Evolutionary conservation across 306 rosid genomes (phyloP).

Genomic region (Benincasa hispida): DNA sequence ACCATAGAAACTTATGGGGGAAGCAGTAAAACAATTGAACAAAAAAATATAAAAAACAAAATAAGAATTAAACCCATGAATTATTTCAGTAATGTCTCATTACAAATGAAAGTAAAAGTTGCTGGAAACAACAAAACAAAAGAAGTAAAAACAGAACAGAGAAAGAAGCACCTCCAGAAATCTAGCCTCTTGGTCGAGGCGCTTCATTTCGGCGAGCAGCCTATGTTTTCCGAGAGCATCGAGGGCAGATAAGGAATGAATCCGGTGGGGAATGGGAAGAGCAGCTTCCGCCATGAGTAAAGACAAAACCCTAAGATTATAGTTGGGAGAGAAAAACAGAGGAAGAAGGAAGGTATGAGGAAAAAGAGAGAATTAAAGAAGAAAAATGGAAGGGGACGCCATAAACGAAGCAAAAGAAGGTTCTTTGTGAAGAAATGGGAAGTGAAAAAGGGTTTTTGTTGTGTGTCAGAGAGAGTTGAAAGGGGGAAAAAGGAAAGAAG

Average conservation of each 20-base stretch:
- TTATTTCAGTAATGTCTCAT: neutral
- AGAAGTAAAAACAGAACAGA: neutral
- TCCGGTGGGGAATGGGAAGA: constrained; percentile 41
- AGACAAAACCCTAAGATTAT: neutral
- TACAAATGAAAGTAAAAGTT: neutral
- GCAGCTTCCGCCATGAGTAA: constrained; percentile 51
- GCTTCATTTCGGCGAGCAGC: constrained; percentile 68
- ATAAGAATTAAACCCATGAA: neutral
- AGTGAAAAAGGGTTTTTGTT: too few species aligned
- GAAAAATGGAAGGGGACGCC: neutral
- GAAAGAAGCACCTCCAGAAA: constrained; percentile 52
- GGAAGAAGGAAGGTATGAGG: neutral
- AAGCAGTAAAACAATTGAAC: too few species aligned
- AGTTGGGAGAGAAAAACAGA: neutral
- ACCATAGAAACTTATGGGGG: too few species aligned
- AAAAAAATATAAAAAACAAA: too few species aligned
- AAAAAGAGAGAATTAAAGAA: neutral
- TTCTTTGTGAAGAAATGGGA: too few species aligned
- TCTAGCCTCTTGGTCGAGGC: constrained; percentile 86
- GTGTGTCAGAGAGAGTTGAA: neutral
- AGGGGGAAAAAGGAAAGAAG: neutral
- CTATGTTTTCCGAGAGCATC: constrained; percentile 91
- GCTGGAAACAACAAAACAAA: neutral
- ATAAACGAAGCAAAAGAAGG: neutral
- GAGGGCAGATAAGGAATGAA: constrained; percentile 43